A percentile compares a stretch with the other conserved stretches of the same genome.
These are phyloP conservation scores for Leccinum colubrinum DNA, from an alignment of 1,284 basidiomycete species.

Conservation along the genomic window DNA sequence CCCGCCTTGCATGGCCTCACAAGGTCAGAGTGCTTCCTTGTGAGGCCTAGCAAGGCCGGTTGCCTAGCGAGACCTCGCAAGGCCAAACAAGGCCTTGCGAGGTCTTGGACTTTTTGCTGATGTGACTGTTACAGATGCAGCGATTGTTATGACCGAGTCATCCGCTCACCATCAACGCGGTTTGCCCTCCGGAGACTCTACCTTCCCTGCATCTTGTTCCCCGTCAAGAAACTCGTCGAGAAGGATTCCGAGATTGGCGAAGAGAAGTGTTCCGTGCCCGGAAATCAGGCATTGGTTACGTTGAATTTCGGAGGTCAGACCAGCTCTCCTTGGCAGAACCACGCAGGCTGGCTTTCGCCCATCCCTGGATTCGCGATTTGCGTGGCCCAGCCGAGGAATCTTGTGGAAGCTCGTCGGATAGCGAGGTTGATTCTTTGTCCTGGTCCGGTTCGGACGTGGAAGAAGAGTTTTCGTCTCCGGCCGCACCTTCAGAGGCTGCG, in stretches of 20 bases:
- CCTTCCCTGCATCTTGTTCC: not conserved
- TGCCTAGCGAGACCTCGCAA: too few species aligned
- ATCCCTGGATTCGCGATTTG: too few species aligned
- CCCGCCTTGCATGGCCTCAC: too few species aligned
- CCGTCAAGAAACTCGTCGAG: not conserved
- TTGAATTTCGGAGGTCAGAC: not conserved
- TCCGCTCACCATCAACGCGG: not conserved
- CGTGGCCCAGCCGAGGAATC: too few species aligned
- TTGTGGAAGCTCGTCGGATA: not conserved
- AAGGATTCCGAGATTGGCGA: not conserved
- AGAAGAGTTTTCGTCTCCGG: not conserved
- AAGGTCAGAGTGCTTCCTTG: too few species aligned
- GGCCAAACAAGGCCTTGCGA: too few species aligned
- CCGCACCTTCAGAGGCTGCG: not conserved
- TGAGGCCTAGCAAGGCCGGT: too few species aligned
- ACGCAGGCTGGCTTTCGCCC: too few species aligned
- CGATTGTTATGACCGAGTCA: not conserved
- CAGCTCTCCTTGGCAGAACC: too few species aligned
- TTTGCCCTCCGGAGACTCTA: not conserved
- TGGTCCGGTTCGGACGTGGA: not conserved
- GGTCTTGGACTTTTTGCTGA: too few species aligned
- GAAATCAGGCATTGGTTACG: not conserved
- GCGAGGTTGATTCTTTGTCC: too few species aligned
- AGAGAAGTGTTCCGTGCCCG: not conserved
- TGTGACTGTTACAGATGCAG: too few species aligned